Evolutionary conservation across 2,329 filamentous ascomycete genomes (phyloP), one percentile per base, ranked within the genome.

Genomic region (Lecanicillium sp.): DNA sequence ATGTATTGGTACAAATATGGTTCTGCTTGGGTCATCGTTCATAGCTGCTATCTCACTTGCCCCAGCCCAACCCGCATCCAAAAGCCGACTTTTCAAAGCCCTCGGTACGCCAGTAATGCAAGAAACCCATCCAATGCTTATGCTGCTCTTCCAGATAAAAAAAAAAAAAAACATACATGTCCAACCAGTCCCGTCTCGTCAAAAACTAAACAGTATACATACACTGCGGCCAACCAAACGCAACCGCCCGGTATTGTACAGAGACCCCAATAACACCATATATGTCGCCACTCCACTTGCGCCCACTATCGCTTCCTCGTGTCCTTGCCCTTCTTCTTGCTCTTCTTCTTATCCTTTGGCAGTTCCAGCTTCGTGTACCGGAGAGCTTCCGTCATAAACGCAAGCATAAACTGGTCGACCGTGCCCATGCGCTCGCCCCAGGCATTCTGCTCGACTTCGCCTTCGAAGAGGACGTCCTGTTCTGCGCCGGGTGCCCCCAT

Each of bases 331-430:
- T 69, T 71, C 44, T 67, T 77, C 58, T 75, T 80, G 27, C 68
- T 68, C 58, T 72, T 79, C 57, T 77, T 80, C 57, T 75, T 79
- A 49, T 82, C 78, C 59, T 71, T 77, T 5, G 79, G 79, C 20
- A 82, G 55, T 46, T 82, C 78, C 40, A 82, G 59, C 36, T 74
- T 68, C 17, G 75, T 77, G 34, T 72, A 67, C 50, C 74, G 72
- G 17, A 82, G 63, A 54, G 71, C 67, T 46, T 64, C 79, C 33
- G 72, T 71, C 79, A 89, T 86, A 40, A 76, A 74, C 27, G 66
- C 64, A 36, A 92, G 63, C 72, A 92, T 81, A 55, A 84, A 87
- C 37, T 87, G 79, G 54, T 90, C 86, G 41, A 88, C 76, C 29
- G 75, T 79, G 37, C 65, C 63, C 42, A 82, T 70, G 39, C 56